A percentile compares a stretch with the other conserved stretches of the same genome.
Evolutionary conservation across 331 rosid species (phyloP).

Genomic region (Arachis monticola): DNA sequence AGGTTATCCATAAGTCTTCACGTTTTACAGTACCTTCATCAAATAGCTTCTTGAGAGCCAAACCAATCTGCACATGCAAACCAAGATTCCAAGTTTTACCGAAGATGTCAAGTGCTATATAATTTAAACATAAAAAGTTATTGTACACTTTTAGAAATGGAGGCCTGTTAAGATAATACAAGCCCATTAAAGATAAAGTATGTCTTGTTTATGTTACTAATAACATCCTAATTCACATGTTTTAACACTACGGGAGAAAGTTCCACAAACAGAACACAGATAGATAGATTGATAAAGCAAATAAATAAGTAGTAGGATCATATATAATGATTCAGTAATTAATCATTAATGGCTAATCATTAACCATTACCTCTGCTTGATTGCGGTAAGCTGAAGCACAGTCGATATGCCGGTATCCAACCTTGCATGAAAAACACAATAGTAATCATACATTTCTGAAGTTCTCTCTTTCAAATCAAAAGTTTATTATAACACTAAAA

Average conservation of each 20-base stretch:
- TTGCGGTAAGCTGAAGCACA: conserved; percentile 62
- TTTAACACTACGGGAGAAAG: neutral
- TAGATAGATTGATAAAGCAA: too few species aligned
- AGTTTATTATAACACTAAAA: neutral
- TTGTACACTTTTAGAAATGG: too few species aligned
- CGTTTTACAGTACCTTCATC: conserved; percentile 64
- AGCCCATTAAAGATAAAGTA: neutral
- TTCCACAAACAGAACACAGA: neutral
- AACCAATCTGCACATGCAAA: conserved; percentile 57
- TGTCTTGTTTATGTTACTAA: neutral
- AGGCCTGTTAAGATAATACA: too few species aligned
- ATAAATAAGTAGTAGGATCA: neutral
- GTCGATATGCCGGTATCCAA: conserved; percentile 67
- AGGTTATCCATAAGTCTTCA: conserved; percentile 71
- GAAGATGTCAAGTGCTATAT: too few species aligned
- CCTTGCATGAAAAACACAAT: conserved; percentile 36
- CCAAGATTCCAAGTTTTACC: neutral
- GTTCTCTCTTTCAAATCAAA: neutral
- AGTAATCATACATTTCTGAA: neutral
- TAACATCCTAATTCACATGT: neutral
- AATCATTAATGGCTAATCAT: neutral
- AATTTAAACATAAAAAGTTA: too few species aligned
- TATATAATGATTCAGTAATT: neutral
- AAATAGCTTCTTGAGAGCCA: conserved; percentile 57
- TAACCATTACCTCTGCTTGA: conserved; percentile 58